Base-by-base conservation (phyloP, 495 filamentous ascomycete genomes). In the Sordaria brevicollis region DNA sequence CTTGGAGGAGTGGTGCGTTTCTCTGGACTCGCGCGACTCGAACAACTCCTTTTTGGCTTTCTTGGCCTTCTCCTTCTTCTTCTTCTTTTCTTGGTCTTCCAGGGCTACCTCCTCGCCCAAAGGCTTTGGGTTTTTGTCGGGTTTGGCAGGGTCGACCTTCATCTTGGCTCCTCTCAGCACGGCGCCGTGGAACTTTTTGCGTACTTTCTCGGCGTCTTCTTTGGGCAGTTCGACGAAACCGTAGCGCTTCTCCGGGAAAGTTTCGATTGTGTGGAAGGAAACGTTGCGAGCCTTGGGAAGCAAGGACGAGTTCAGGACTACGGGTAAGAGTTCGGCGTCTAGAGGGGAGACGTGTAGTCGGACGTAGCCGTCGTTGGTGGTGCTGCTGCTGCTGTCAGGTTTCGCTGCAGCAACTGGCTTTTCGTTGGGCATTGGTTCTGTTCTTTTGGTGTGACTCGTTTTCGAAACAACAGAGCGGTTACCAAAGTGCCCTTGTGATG, bases 101-200 rank as follows among this genome's bases (percentile, higher is more conserved):
- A 78, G 75, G 34, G 78, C 76, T 21, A 57, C 49, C 7, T 74
- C 73, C 67, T 77, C 74, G 76, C 74, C 72, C 35, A 78, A 73
- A 62, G 79, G 73, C 41, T 71, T 43, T 65, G 79, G 76, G 65
- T 82, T 79, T 33, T 72, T 35, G 35, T 80, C 79, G 1, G 91
- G 88, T 17, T 86, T 87, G 19, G 95, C 94, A 19, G 88, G 85
- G 72, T 97, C 92, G 37, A 99, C 86, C 62, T 88, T 87, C 70
- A 98, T 87, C 78, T 97, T 98, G 49, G 86, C 84, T 36, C 95
- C 95, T 70, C 90, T 96, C 31, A 98, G 81, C 15, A 93, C 89
- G 5, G 90, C 86, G 9, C 94, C 94, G 82, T 97, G 91, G n/a
- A 98, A 85, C 77, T 96, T 97, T 84, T 93, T 94, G 79, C 89